phyloP scores from a whole-genome alignment of 768 basidiomycete species.

The Amanita muscaria region DNA sequence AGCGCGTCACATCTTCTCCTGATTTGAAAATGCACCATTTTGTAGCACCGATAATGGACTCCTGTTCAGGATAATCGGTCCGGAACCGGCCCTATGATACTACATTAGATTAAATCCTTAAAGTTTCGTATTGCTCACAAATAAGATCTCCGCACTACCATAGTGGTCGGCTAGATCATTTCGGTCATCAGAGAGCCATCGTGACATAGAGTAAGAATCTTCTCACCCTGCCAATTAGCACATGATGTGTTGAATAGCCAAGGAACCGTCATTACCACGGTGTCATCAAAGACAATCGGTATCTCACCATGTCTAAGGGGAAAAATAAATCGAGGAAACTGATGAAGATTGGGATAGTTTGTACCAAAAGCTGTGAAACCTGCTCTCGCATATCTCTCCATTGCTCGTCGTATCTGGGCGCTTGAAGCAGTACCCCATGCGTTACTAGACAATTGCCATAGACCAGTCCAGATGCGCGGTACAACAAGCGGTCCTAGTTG shows the following conservation, averaged over 20 bases:
- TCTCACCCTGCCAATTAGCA: too few relatives aligned
- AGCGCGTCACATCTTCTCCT: constrained; percentile 35
- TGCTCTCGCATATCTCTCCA: constrained; percentile 51
- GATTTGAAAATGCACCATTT: constrained; percentile 80
- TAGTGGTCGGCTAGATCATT: constrained; percentile 67
- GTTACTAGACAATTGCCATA: constrained; percentile 83
- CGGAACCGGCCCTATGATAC: constrained; percentile 59
- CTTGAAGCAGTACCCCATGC: constrained; percentile 77
- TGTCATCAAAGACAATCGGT: not conserved
- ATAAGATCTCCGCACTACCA: constrained; percentile 74
- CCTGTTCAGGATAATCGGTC: constrained; percentile 29
- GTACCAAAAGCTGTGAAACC: constrained; percentile 62
- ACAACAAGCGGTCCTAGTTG: constrained; percentile 45
- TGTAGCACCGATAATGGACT: constrained; percentile 59
- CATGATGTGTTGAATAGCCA: not conserved
- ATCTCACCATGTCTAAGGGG: constrained; percentile 31
- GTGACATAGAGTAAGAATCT: not conserved
- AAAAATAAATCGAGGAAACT: constrained; percentile 1
- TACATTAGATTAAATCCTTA: constrained; percentile 6
- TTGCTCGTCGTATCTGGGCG: constrained; percentile 54
- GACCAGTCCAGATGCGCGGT: constrained; percentile 66
- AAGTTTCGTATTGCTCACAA: constrained; percentile 35
- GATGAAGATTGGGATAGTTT: constrained; percentile 6
- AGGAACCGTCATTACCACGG: not conserved
- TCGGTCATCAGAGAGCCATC: not conserved